Evolutionary conservation across 345 rosid species (phyloP).

Genomic region (Barbarea vulgaris): DNA sequence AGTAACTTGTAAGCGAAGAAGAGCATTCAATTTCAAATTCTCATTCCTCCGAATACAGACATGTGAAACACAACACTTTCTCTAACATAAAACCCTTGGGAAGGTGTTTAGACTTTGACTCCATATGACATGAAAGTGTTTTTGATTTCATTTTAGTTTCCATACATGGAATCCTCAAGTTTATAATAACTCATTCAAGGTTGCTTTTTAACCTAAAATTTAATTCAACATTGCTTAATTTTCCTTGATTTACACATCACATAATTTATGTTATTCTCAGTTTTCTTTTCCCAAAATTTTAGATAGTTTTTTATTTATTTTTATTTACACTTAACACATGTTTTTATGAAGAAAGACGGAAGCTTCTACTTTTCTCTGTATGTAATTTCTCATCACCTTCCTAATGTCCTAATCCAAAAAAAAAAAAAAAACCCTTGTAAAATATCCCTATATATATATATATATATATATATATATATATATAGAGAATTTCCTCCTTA

Average conservation of each 20-base stretch:
- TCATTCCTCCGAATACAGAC: neutral
- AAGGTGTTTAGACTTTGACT: conserved; percentile 29
- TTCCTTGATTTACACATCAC: neutral
- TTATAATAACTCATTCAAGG: neutral
- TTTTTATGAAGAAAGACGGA: neutral
- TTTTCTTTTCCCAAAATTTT: neutral
- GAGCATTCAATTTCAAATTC: neutral
- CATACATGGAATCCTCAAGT: neutral
- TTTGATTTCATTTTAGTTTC: neutral
- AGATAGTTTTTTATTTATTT: neutral
- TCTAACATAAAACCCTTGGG: neutral
- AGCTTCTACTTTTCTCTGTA: conserved; percentile 5
- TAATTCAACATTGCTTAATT: neutral
- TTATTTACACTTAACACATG: no score
- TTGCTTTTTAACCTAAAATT: no score
- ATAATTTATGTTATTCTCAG: neutral
- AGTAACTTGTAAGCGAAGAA: neutral
- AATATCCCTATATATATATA: no score
- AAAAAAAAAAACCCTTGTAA: neutral
- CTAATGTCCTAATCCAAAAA: conserved; percentile 1
- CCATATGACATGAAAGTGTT: neutral
- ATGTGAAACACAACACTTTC: neutral
- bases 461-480: no score
- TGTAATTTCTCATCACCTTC: conserved; percentile 2
- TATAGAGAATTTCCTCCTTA: no score